Base-by-base conservation (phyloP, 2,329 filamentous ascomycete species). In the Metarhizium album region DNA sequence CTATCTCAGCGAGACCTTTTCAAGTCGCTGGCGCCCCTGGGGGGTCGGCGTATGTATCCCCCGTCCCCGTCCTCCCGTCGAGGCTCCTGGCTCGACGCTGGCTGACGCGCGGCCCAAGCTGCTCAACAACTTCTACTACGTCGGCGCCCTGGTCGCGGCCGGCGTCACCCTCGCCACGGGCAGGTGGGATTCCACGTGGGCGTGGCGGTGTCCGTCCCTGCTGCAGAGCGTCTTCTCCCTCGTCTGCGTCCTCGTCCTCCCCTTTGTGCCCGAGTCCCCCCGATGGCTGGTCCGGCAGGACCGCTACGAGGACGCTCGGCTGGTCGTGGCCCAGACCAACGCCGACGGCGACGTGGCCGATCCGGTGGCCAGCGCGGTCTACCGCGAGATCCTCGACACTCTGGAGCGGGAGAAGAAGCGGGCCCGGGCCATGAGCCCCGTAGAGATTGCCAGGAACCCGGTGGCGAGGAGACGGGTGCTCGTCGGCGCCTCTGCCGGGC, bases 1-100 rank as follows among this genome's bases (percentile, higher is more conserved):
- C 0, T 75, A 74, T 48, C 64, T 79, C 3, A 69, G 70, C 2
- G 77, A 80, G 60, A 72, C 71, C 0, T 73, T 74, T 48, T 66
- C 74, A 0, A 55, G 59, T 2, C 52, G 51, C 2, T 53, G 55
- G 40, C 59, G 60, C 5, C 48, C 53, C 7, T 55, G 53, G 53
- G 49, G 48, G 18, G 53, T 55, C 6, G 53, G 53, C 7, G 54
- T 55, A 51, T 22, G 54, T 37, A 4, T 27, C 42, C 13, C 18
- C 23, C 8, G 16, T 9, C 16, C 29, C 20, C 31, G 18, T 5
- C 6, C 35, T 7, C 35, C 13, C 2, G 35, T 37, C 14, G 4
- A 14, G 33, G 3, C 3, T 37, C 33, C 14, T n/a, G n/a, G n/a
- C 5, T 14, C 35, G 35, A 37, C 14, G 9, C 14, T 4, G 16